Conservation (phyloP, 352 stramenopile species). For the Globisporangium solare region DNA sequence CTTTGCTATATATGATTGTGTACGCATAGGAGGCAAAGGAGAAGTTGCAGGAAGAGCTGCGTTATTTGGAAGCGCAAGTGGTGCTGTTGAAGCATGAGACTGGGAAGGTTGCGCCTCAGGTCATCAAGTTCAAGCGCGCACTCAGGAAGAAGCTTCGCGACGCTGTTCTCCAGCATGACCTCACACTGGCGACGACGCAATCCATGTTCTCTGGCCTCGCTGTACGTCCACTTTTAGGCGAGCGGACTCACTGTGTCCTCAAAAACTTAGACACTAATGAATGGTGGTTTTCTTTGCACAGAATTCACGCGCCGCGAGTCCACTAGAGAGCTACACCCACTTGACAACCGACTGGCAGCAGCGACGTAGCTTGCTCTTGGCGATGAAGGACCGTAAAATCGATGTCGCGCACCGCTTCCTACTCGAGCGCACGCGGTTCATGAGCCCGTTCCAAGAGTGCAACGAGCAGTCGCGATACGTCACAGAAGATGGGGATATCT, state of each 20-base stretch:
- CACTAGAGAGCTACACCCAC: constrained; percentile 38
- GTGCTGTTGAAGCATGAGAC: background rate
- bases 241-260: background rate
- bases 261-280: background rate
- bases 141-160: constrained; percentile 17
- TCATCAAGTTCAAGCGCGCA: background rate
- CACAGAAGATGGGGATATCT: constrained; percentile 23
- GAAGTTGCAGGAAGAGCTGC: constrained; percentile 1
- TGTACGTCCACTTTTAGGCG: background rate
- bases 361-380: constrained; percentile 19
- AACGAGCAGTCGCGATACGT: constrained; percentile 28
- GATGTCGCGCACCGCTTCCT: constrained; percentile 26
- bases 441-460: constrained; percentile 27
- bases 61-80: background rate
- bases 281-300: constrained; percentile 1
- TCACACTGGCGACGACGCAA: constrained; percentile 22
- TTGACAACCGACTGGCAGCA: constrained; percentile 30
- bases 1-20: background rate
- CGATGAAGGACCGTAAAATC: constrained; percentile 29
- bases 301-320: constrained; percentile 17
- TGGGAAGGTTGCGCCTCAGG: background rate
- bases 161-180: constrained; percentile 26
- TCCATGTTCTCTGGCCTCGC: constrained; percentile 32
- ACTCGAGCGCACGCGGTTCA: constrained; percentile 19
- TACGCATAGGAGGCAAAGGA: constrained; percentile 4